Evolutionary conservation across 2,329 filamentous ascomycete genomes (phyloP).

Genomic region (Coleophoma cylindrospora): DNA sequence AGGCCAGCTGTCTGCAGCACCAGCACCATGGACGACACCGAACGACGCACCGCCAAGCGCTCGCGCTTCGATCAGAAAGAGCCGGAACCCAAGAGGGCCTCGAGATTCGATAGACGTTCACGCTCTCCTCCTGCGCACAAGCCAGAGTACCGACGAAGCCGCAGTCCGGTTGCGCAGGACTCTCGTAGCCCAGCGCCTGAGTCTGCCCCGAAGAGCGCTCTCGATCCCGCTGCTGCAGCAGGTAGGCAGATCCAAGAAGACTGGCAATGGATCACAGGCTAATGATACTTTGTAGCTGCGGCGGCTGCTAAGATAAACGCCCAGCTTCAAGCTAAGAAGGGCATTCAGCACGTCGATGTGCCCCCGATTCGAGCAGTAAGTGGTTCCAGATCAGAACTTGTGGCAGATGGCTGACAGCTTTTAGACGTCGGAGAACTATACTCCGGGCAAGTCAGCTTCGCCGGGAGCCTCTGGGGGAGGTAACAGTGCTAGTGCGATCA

Average conservation of each 20-base stretch:
- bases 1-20: not conserved
- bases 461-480: conserved; percentile 17
- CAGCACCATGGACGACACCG: conserved; percentile 68
- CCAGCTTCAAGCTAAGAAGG: conserved; percentile 78
- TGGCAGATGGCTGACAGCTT: not conserved
- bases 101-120: conserved; percentile 88
- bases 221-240: conserved; percentile 72
- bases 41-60: conserved; percentile 69
- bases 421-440: conserved; percentile 11
- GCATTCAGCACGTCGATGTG: conserved; percentile 85
- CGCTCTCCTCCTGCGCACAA: conserved; percentile 68
- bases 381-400: not conserved
- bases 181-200: conserved; percentile 24
- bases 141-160: conserved; percentile 67
- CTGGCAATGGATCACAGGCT: too few relatives aligned
- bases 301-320: conserved; percentile 86
- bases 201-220: conserved; percentile 36
- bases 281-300: conserved; percentile 52
- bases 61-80: conserved; percentile 94
- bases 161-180: conserved; percentile 64
- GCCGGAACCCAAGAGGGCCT: conserved; percentile 68
- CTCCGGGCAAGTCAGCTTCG: conserved; percentile 20
- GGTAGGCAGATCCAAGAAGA: conserved; percentile 43
- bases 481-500: conserved; percentile 50
- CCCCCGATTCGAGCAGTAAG: conserved; percentile 67